Conservation (phyloP, 83 land plant species). For the Diphasiastrum complanatum region DNA sequence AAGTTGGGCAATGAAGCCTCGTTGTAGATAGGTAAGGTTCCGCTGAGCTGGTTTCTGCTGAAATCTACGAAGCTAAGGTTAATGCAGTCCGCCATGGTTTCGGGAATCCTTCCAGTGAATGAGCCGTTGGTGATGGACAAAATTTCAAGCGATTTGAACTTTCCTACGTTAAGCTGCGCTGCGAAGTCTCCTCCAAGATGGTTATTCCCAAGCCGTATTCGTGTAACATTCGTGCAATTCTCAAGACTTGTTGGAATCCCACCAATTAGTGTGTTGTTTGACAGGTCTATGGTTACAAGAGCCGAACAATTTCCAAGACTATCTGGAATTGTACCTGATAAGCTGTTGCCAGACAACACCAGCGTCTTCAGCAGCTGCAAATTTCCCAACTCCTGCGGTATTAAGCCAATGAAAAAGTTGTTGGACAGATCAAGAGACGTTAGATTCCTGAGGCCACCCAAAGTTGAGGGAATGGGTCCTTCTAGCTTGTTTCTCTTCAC, state of each 20-base stretch:
- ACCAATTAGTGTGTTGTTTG: neutral
- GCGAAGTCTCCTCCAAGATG: neutral
- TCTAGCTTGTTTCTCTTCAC: neutral
- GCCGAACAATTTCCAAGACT: neutral
- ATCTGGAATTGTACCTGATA: conserved; percentile 19
- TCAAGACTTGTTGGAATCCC: neutral
- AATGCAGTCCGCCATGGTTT: neutral
- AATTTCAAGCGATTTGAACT: neutral
- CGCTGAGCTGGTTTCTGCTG: conserved; percentile 7
- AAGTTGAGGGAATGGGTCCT: neutral
- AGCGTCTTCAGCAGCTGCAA: conserved; percentile 20
- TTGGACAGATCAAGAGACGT: neutral
- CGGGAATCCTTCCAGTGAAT: conserved; percentile 4
- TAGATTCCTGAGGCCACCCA: neutral
- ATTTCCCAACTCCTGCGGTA: conserved; percentile 20
- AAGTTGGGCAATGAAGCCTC: neutral
- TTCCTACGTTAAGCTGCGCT: neutral
- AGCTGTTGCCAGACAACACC: conserved; percentile 28
- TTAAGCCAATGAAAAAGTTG: neutral
- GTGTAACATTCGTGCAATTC: neutral
- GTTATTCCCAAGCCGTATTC: conserved; percentile 2
- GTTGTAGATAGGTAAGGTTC: neutral
- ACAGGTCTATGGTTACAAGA: neutral
- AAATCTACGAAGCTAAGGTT: conserved; percentile 11
- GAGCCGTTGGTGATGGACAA: conserved; percentile 11